phyloP scores from a whole-genome alignment of 768 basidiomycete species.

The Hericium alpestre region DNA sequence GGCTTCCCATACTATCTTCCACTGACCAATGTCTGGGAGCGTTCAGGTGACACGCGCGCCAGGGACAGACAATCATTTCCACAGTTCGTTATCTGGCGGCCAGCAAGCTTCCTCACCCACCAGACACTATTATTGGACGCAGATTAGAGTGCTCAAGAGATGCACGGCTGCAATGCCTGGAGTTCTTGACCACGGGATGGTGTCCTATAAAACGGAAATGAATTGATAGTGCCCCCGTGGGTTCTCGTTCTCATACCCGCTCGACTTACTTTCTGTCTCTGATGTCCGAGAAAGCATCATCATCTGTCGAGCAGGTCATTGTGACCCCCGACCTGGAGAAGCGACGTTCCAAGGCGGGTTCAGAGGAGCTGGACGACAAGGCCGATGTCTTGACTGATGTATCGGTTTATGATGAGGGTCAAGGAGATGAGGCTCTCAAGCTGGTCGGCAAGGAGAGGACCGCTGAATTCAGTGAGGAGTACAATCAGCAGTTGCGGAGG shows the following conservation, averaged over 20 bases:
- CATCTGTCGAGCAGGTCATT: neutral
- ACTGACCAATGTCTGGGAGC: no score
- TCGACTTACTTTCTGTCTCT: neutral
- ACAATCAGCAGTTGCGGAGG: conserved; percentile 42
- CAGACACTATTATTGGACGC: neutral
- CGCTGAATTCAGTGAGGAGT: conserved; percentile 48
- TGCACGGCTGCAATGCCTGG: neutral
- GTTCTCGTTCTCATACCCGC: neutral
- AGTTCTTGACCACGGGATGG: neutral
- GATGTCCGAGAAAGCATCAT: neutral
- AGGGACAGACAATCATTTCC: no score
- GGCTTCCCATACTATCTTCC: no score
- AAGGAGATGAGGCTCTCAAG: conserved; percentile 51
- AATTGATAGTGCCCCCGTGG: neutral
- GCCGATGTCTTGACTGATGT: conserved; percentile 14
- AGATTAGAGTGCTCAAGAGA: neutral
- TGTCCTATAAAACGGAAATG: neutral
- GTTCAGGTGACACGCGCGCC: no score
- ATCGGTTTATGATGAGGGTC: conserved; percentile 22
- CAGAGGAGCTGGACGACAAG: conserved; percentile 24
- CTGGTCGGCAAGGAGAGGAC: conserved; percentile 46
- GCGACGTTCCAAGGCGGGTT: neutral
- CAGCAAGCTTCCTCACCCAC: no score
- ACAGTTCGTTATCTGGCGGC: no score
- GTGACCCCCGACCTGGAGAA: conserved; percentile 12